Evolutionary conservation across 2,329 filamentous ascomycete genomes (phyloP).

Genomic region (Aureobasidium sp.): DNA sequence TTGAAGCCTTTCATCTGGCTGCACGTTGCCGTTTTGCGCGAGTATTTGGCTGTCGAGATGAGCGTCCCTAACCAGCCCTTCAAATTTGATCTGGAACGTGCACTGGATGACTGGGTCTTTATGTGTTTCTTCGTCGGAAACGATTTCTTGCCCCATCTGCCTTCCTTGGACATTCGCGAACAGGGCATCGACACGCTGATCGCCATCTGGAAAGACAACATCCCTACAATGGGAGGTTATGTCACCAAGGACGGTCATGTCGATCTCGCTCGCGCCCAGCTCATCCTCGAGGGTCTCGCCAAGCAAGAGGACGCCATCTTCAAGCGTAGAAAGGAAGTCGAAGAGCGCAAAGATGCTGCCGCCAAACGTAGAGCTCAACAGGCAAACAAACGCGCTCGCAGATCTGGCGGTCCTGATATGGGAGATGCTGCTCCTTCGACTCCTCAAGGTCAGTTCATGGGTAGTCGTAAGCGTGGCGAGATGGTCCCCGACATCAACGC

Average conservation of each 20-base stretch:
- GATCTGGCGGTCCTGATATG: conserved; percentile 23
- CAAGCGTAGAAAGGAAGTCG: conserved; percentile 72
- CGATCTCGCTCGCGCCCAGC: conserved; percentile 75
- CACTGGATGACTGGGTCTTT: conserved; percentile 96
- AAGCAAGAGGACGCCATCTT: conserved; percentile 95
- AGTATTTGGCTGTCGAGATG: conserved; percentile 88
- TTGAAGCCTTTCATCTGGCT: conserved; percentile 98
- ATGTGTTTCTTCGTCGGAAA: conserved; percentile 99
- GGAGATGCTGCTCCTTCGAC: conserved; percentile 25
- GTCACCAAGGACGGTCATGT: conserved; percentile 92
- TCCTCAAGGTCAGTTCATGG: conserved; percentile 20
- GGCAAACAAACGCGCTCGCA: conserved; percentile 19
- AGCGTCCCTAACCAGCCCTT: conserved; percentile 76
- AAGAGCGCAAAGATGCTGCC: conserved; percentile 73
- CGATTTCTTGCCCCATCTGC: conserved; percentile 93
- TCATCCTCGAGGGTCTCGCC: conserved; percentile 79
- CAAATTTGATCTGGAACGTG: conserved; percentile 85
- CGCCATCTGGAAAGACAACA: conserved; percentile 92
- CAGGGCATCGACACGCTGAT: conserved; percentile 95
- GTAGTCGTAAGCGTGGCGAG: conserved; percentile 22
- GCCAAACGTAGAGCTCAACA: conserved; percentile 66
- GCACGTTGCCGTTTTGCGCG: conserved; percentile 81
- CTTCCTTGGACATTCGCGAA: conserved; percentile 94
- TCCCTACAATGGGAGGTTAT: conserved; percentile 88
- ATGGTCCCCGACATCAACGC: conserved; percentile 31